Base-by-base conservation (phyloP, 495 filamentous ascomycete genomes). In the Aspergillus biplanus region DNA sequence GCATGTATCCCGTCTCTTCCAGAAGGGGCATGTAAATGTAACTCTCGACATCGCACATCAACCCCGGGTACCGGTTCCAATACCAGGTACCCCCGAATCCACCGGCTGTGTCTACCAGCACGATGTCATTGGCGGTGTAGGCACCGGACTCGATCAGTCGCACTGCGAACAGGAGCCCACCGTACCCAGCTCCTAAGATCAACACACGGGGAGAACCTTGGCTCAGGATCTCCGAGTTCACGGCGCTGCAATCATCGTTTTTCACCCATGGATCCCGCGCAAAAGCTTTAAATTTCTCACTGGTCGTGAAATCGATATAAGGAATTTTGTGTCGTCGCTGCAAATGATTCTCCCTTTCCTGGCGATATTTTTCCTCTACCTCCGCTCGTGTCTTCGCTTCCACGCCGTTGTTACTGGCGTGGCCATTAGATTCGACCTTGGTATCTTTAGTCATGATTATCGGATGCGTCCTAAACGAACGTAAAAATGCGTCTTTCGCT, bases 1-100 rank as follows among this genome's bases (percentile, higher is more conserved):
- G 86, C 56, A 86, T 73, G 62, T 83, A 87, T 0, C 80, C 83
- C 4, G 78, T 87, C 67, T 87, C 86, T 46, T 88, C 86, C n/a
- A 88, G 71, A 12, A 85, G 66, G 0, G 86, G 85, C 71, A 89
- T 65, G 48, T 78, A 78, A 7, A 62, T 63, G 39, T 71, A 72
- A 42, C 69, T 71, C 42, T 77, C 73, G 11, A 69, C 50, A 58
- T 77, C 74, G 33, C 73, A 75, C 46, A 62, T 67, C 12, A 75
- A n/a, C 0, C 77, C 77, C 0, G 77, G 77, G 33, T 77, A 78
- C 18, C 65, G 67, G 50, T 79, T 77, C 74, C 71, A 78, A 66
- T 78, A 79, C 83, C 80, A 85, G 11, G 81, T 82, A 0, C 85
- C 85, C 1, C 85, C 85, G 49, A 83, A 75, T 4, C 75, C 79